Conservation (phyloP, 2,329 filamentous ascomycete species). For the Cladosporium sp. region DNA sequence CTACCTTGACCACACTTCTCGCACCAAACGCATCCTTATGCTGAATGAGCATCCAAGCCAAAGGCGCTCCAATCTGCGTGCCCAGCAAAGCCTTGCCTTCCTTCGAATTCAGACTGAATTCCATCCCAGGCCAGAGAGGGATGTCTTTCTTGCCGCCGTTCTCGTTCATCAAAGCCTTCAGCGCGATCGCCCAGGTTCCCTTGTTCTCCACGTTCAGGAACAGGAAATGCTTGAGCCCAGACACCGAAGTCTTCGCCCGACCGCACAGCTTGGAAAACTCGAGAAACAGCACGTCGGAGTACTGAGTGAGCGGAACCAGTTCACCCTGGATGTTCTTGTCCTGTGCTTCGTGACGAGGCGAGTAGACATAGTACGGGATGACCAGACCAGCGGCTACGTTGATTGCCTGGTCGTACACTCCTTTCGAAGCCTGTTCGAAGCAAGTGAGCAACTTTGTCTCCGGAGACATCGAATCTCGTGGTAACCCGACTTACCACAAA, state of each 20-base stretch:
- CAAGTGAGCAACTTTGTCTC: no score
- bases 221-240: neutral
- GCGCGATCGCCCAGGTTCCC: neutral
- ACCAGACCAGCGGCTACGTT: slow-evolving; percentile 5
- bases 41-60: slow-evolving; percentile 13
- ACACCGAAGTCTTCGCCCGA: neutral
- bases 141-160: slow-evolving; percentile 8
- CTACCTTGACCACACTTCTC: slow-evolving; percentile 5
- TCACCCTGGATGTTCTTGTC: neutral
- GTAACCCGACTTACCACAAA: slow-evolving; percentile 13
- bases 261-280: slow-evolving; percentile 3
- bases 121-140: slow-evolving; percentile 1
- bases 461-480: no score
- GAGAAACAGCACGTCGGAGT: slow-evolving; percentile 9
- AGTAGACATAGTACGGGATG: slow-evolving; percentile 7
- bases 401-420: slow-evolving; percentile 6
- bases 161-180: slow-evolving; percentile 6
- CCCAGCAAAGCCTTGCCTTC: slow-evolving; percentile 8
- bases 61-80: slow-evolving; percentile 2
- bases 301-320: neutral
- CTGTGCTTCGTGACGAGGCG: slow-evolving; percentile 3
- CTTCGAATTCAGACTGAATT: neutral
- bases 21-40: slow-evolving; percentile 5
- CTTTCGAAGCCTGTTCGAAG: slow-evolving; percentile 1
- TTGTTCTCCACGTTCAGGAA: slow-evolving; percentile 7